phyloP scores from a whole-genome alignment of 495 filamentous ascomycete species.

The Gamarada debralockiae region DNA sequence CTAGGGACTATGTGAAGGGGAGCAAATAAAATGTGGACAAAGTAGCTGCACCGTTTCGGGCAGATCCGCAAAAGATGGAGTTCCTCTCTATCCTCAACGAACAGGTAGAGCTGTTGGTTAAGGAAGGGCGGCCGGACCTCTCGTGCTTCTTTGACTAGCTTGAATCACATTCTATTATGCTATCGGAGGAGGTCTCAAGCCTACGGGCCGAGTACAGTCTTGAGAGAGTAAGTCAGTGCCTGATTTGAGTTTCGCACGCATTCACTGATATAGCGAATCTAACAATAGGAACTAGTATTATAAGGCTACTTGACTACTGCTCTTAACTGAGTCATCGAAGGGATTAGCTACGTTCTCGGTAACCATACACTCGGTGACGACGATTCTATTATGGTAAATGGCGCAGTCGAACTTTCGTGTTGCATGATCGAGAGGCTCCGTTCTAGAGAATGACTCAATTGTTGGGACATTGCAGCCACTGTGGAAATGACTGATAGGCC shows the following conservation, averaged over 20 bases:
- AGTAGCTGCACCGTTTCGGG: slow-evolving; percentile 8
- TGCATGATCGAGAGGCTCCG: slow-evolving; percentile 15
- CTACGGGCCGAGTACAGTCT: slow-evolving; percentile 12
- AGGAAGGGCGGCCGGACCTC: slow-evolving; percentile 9
- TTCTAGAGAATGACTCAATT: slow-evolving; percentile 15
- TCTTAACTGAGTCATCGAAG: slow-evolving; percentile 13
- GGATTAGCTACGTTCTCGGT: slow-evolving; percentile 12
- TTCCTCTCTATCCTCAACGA: slow-evolving; percentile 17
- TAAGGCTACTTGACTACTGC: slow-evolving; percentile 11
- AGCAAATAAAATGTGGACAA: slow-evolving; percentile 16
- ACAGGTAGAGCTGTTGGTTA: slow-evolving; percentile 16
- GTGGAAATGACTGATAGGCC: slow-evolving; percentile 19
- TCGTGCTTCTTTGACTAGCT: slow-evolving; percentile 17
- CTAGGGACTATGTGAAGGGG: slow-evolving; percentile 13
- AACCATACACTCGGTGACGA: slow-evolving; percentile 10
- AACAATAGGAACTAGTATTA: slow-evolving; percentile 15
- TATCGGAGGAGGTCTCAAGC: slow-evolving; percentile 11
- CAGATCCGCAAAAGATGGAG: slow-evolving; percentile 16
- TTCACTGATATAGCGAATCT: neutral
- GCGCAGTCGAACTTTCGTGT: slow-evolving; percentile 11
- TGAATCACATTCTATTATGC: slow-evolving; percentile 17
- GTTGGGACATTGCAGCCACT: slow-evolving; percentile 15
- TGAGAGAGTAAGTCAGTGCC: slow-evolving; percentile 15
- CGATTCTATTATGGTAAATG: slow-evolving; percentile 17
- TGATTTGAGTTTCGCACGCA: slow-evolving; percentile 6